Base-by-base conservation (phyloP, 768 basidiomycete genomes). In the Hirschioporus abietinus region DNA sequence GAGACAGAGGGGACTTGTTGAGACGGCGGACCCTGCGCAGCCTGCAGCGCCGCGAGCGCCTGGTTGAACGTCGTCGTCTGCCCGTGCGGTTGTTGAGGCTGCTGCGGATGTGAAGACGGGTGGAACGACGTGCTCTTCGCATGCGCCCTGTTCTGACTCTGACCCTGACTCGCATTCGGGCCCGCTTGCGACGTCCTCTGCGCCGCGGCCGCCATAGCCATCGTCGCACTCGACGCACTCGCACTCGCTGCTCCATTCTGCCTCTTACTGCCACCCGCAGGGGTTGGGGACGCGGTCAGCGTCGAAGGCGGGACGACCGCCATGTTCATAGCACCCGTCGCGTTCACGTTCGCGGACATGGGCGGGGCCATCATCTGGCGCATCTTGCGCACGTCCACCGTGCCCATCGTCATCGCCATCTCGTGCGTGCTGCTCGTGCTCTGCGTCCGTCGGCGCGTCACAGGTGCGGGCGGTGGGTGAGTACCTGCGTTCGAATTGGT, bases 401-500 rank as follows among this genome's bases (percentile, higher is more conserved):
- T 3, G 15, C 42, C 42, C 42, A 5, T 15, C 42, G 42, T 52
- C 42, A 15, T 52, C 15, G 42, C 20, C 42, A 52, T 52, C 15
- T 52, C 42, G 60, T 34, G 60, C 5, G 60, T 61, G 60, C 60
- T 61, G 60, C 60, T 61, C 60, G 60, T 61, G 60, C 60, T 61
- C 60, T 61, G 60, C 17, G 60, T 34, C 25, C 60, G 12, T 3
- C 60, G 24, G 25, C 60, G 24, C 60, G 60, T 25, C 24, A 25
- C 30, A 4, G 30, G 60, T 34, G 24, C 60, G 15, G 60, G 60
- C 17, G 60, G 60, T 23, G 42, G 42, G 42, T 6, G 42, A 1
- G 42, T 3, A 3, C 12, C 5, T 12, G 42, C 20, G 15, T 52
- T 52, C 15, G 42, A 12, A 15, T 52, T 12, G 12, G 42, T 10